Conservation (phyloP, 2,329 filamentous ascomycete species). For the Sarocladiaceae sp. region DNA sequence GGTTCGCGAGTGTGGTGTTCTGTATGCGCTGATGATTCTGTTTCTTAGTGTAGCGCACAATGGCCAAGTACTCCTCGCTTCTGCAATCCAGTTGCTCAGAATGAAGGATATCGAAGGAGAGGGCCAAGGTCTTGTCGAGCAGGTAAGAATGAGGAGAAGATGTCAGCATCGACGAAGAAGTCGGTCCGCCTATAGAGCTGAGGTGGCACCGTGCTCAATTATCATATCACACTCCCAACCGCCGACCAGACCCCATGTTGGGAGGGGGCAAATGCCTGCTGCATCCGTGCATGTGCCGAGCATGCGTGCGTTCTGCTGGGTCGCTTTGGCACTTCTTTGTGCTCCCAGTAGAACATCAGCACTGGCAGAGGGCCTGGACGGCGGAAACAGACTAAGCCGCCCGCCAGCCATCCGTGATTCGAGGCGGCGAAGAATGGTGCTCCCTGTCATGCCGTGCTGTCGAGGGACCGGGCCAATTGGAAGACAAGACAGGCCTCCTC, state of each 20-base stretch:
- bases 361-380: too few relatives aligned
- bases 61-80: too few relatives aligned
- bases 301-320: too few relatives aligned
- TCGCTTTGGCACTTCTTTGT: not conserved
- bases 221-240: conserved; percentile 9
- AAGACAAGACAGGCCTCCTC: conserved; percentile 1
- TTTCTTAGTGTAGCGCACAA: too few relatives aligned
- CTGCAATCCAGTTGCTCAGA: too few relatives aligned
- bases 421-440: conserved; percentile 1
- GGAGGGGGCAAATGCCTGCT: conserved; percentile 1
- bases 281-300: not conserved
- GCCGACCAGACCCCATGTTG: not conserved
- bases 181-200: not conserved
- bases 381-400: not conserved
- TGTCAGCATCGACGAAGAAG: conserved; percentile 2
- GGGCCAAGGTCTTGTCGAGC: too few relatives aligned
- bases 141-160: not conserved
- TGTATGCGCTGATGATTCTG: too few relatives aligned
- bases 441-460: conserved; percentile 4
- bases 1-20: too few relatives aligned
- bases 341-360: conserved; percentile 3
- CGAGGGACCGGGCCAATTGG: not conserved
- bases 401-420: too few relatives aligned
- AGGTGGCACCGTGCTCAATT: conserved; percentile 8
- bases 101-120: too few relatives aligned